Evolutionary conservation across 805 yeast genomes (phyloP).

Genomic region (Debaryomyces tyrocola): DNA sequence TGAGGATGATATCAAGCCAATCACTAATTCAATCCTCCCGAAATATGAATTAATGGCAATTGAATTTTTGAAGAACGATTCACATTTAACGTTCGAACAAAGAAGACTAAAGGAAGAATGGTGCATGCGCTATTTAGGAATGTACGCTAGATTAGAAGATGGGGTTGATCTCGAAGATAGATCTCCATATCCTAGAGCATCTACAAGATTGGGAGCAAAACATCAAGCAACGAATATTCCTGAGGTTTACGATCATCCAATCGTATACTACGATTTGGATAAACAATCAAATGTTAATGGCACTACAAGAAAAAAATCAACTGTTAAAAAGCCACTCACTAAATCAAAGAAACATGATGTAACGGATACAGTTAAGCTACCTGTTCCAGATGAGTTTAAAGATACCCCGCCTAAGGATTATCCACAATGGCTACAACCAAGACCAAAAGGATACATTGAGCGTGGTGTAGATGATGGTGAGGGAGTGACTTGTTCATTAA

Average conservation of each 20-base stretch:
- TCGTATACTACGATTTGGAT: slow-evolving; percentile 60
- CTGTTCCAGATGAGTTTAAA: slow-evolving; percentile 49
- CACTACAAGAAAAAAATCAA: slow-evolving; percentile 9
- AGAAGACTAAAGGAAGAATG: slow-evolving; percentile 68
- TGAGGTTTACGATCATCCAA: slow-evolving; percentile 64
- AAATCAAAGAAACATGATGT: slow-evolving; percentile 17
- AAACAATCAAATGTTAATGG: slow-evolving; percentile 5
- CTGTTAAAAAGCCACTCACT: slow-evolving; percentile 15
- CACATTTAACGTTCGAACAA: slow-evolving; percentile 36
- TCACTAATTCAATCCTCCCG: slow-evolving; percentile 32
- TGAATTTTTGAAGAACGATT: slow-evolving; percentile 51
- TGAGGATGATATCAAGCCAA: slow-evolving; percentile 1
- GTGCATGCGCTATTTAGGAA: slow-evolving; percentile 78
- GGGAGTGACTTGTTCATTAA: slow-evolving; percentile 53
- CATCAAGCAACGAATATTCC: slow-evolving; percentile 69
- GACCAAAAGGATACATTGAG: slow-evolving; percentile 80
- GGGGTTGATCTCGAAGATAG: slow-evolving; percentile 75
- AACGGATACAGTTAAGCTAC: slow-evolving; percentile 25
- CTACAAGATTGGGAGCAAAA: slow-evolving; percentile 70
- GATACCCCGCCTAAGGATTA: slow-evolving; percentile 44
- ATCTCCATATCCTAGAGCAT: slow-evolving; percentile 73
- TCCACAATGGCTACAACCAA: slow-evolving; percentile 76
- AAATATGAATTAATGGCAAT: slow-evolving; percentile 58
- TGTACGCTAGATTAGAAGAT: slow-evolving; percentile 72
- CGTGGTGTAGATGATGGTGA: slow-evolving; percentile 70